Base-by-base conservation (phyloP, 352 stramenopile genomes). In the Sclerospora graminicola region DNA sequence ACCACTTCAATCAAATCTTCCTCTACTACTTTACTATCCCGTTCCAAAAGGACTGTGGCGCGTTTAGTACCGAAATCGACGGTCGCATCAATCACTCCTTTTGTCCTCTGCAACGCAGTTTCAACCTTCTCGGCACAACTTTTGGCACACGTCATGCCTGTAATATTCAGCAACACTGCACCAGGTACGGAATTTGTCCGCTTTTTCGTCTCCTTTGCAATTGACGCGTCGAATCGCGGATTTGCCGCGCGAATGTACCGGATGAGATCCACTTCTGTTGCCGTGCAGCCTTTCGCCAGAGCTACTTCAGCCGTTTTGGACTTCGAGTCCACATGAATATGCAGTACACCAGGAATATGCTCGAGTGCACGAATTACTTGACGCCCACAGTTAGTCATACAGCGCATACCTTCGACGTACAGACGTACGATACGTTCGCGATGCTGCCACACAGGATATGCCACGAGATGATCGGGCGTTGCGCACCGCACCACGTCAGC, bases 261-360 rank as follows among this genome's bases (percentile, higher is more conserved):
- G 63, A 94, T 93, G 18, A 94, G 62, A 48, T 94, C 82, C 19
- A 91, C 79, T 35, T 85, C 81, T 2, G 80, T 89, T 6, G 73
- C 82, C 7, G 78, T 89, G 33, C 68, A 87, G 24, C 75, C 77
- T 45, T 87, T 88, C 2, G 69, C 78, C 15, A 92, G 47, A 23
- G 76, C 77, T 27, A 94, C 63, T 14, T 82, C 76, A 2, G 82
- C 80, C 11, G 60, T 77, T 57, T 84, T 91, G 26, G 69, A 82
- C 54, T 78, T 80, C 15, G 74, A 89, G 45, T 89, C 77, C 11
- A 94, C 77, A 48, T 88, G 69, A 45, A 90, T 89, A 36, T 88
- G 72, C 23, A 87, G 57, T 38, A 94, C 82, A 20, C 82, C 80
- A 1, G 79, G 79, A 36, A 94, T 74, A 44, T 76, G 60, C 57